Conservation (phyloP, 2,329 filamentous ascomycete species). For the Exophiala sideris region DNA sequence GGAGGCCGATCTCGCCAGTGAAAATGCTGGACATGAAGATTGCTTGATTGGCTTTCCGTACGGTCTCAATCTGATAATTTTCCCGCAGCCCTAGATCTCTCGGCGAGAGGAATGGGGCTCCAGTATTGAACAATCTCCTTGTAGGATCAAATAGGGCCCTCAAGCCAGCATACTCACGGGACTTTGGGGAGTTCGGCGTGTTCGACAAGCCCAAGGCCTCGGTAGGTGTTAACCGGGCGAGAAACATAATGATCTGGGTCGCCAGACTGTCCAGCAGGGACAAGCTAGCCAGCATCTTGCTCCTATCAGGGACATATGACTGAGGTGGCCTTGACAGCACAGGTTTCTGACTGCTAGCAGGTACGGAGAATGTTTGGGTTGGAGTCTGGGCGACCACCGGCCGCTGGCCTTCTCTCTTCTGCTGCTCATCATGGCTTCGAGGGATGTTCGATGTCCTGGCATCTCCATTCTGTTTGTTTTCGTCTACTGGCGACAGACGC, state of each 20-base stretch:
- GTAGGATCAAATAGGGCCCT: slow-evolving; percentile 62
- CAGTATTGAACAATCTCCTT: slow-evolving; percentile 58
- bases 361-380: neutral
- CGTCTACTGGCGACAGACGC: slow-evolving; percentile 35
- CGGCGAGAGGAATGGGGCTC: slow-evolving; percentile 55
- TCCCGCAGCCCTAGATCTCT: slow-evolving; percentile 52
- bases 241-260: slow-evolving; percentile 24
- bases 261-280: slow-evolving; percentile 61
- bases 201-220: slow-evolving; percentile 57
- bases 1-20: slow-evolving; percentile 62
- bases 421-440: neutral
- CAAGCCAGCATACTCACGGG: slow-evolving; percentile 60
- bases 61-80: slow-evolving; percentile 54
- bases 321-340: slow-evolving; percentile 3
- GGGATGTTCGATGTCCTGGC: neutral
- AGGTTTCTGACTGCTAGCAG: neutral
- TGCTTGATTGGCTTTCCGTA: slow-evolving; percentile 63
- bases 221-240: slow-evolving; percentile 15
- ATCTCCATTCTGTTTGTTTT: slow-evolving; percentile 31
- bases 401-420: slow-evolving; percentile 2
- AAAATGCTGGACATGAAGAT: slow-evolving; percentile 64
- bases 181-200: slow-evolving; percentile 53
- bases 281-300: slow-evolving; percentile 56
- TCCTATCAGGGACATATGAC: slow-evolving; percentile 2
- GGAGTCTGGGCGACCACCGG: neutral